Evolutionary conservation across 2,329 filamentous ascomycete genomes (phyloP), one percentile per base, ranked within the genome.

Genomic region (Sporothrix curviconia): DNA sequence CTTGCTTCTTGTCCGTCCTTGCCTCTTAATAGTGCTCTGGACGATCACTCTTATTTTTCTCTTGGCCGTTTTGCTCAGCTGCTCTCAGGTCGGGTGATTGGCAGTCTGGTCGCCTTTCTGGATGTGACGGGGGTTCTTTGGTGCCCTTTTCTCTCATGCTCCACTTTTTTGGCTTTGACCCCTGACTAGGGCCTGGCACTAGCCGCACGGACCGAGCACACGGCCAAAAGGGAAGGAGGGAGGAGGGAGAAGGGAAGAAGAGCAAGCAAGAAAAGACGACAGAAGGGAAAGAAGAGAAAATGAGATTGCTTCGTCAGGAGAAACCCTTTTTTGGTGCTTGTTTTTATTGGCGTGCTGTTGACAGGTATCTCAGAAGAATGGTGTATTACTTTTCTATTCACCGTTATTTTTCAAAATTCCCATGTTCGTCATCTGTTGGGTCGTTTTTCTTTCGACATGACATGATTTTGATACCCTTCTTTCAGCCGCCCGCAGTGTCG

Each of bases 101-200:
- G 46, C 46, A 22, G 11, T 36, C 12, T 24, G 7, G 14, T 11
- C n/a, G n/a, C n/a, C n/a, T n/a, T n/a, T n/a, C n/a, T n/a, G n/a
- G n/a, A n/a, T n/a, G n/a, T n/a, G n/a, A n/a, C n/a, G n/a, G n/a
- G n/a, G n/a, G n/a, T n/a, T n/a, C n/a, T n/a, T n/a, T n/a, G n/a
- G 22, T 15, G 7, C 25, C 3, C 34, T 37, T 24, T n/a, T 14
- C 49, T 15, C 24, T 28, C 50, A 14, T 30, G 32, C 17, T 34
- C 51, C 28, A 42, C 39, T 25, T n/a, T 37, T 55, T 47, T 47
- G 30, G 40, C 52, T 55, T 55, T 47, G 40, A 39, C 52, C 52
- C 52, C 52, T 55, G 52, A 14, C n/a, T n/a, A n/a, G n/a, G n/a
- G n/a, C n/a, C n/a, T n/a, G n/a, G n/a, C n/a, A n/a, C n/a, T n/a